Conservation (phyloP, 176 grass and related monocot genomes). For the Aegilops umbellulata region DNA sequence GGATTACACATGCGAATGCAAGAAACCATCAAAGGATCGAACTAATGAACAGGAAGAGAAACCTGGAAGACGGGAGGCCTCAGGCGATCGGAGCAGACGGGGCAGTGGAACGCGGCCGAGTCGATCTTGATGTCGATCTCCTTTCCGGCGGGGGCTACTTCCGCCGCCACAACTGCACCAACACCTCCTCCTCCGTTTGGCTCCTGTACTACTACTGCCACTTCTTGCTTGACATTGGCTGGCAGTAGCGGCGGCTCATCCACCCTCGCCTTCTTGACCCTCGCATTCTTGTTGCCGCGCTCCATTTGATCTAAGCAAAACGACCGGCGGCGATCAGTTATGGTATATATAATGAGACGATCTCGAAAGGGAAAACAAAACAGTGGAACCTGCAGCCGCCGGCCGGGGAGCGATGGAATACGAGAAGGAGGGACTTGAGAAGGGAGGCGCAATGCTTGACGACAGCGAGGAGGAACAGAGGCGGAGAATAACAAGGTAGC, state of each 20-base stretch:
- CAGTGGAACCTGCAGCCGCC: no score
- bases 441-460: no score
- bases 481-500: no score
- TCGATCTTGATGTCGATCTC: background rate
- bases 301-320: background rate
- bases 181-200: background rate
- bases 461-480: no score
- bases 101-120: background rate
- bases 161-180: background rate
- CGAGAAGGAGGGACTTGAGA: no score
- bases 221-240: background rate
- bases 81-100: background rate
- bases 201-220: background rate
- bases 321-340: background rate
- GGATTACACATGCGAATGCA: background rate
- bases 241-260: background rate
- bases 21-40: background rate
- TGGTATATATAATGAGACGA: no score
- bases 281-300: background rate
- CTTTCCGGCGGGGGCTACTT: background rate
- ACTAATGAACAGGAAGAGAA: background rate
- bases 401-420: no score
- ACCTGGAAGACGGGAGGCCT: conserved; percentile 2
- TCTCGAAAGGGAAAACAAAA: no score
- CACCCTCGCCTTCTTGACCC: background rate